Evolutionary conservation across 2,329 filamentous ascomycete genomes (phyloP), one percentile per base, ranked within the genome.

Genomic region (Pseudopyricularia cyperi): DNA sequence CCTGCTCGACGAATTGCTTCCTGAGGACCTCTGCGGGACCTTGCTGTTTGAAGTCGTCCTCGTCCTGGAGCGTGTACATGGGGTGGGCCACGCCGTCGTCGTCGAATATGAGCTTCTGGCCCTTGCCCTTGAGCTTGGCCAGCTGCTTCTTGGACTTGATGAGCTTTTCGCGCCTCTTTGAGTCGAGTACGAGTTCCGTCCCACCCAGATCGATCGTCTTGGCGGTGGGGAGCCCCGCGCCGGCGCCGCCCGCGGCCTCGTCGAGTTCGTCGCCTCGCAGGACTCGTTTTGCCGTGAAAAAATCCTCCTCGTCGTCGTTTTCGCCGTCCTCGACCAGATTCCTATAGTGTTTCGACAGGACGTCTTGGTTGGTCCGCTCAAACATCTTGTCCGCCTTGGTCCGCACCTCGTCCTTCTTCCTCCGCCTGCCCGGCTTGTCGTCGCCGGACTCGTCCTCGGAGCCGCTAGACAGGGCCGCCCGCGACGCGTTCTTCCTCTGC

Each of bases 351-450:
- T 85, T 82, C n/a, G 91, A 90, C 57, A 98, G 70, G 32, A 98
- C 87, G 63, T 96, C 90, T 68, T 97, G 91, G 68, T 98, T 98
- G 60, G 85, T 87, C 55, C 93, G 79, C 71, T 96, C 91, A 67
- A 97, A 96, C 93, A 98, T 97, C 59, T 89, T 85, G 67, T 98
- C 89, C 65, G 95, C 94, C 67, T 95, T 97, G 32, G 94, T 98
- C 55, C 89, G 80, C 17, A 95, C 87, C 59, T 82, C 79, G 11
- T 76, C 73, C 69, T 87, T 83, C 68, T 83, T 81, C 65, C 79
- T 81, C 55, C 72, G 69, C 57, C 72, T 71, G 53, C 70, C 71
- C 61, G 76, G 75, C 33, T 64, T 61, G 37, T 65, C 44, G 26
- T 61, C 64, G 12, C 64, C 71, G 3, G 62, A 67, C 15, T 74